Evolutionary conservation across 2,329 filamentous ascomycete species (phyloP).

Genomic region (Calonectria pauciramosa): DNA sequence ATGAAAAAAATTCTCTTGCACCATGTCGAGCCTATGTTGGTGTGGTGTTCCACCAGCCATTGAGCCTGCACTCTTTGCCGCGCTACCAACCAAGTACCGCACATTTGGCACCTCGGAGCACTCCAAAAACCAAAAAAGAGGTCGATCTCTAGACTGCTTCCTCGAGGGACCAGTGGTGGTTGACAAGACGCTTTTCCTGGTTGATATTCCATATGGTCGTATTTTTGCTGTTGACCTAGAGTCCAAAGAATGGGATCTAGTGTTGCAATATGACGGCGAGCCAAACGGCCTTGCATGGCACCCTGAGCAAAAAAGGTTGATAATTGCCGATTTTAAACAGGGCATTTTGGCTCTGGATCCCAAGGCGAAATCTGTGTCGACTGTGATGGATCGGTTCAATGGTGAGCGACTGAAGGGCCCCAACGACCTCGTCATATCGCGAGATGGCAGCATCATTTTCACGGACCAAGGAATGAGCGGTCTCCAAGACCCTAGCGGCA

Average conservation of each 20-base stretch:
- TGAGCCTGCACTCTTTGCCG: background rate
- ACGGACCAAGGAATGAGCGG: constrained; percentile 31
- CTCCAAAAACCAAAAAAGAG: constrained; percentile 30
- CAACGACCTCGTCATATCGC: constrained; percentile 24
- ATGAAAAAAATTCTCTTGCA: background rate
- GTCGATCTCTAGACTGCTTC: constrained; percentile 17
- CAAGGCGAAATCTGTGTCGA: background rate
- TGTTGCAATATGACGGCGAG: constrained; percentile 27
- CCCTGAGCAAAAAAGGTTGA: constrained; percentile 2
- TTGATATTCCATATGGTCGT: constrained; percentile 9
- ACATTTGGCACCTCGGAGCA: constrained; percentile 20
- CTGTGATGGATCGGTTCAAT: constrained; percentile 31
- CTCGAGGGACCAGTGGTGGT: constrained; percentile 8
- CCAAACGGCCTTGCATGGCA: constrained; percentile 31
- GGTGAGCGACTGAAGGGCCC: constrained; percentile 31
- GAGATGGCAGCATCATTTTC: constrained; percentile 24
- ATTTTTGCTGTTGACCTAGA: constrained; percentile 3
- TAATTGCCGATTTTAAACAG: constrained; percentile 32
- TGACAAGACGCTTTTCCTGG: background rate
- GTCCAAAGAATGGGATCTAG: constrained; percentile 18
- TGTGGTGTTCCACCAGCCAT: background rate
- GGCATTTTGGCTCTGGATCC: constrained; percentile 23
- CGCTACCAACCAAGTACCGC: constrained; percentile 19
- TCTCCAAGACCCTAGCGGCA: constrained; percentile 22
- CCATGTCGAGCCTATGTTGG: background rate